phyloP scores from a whole-genome alignment of 1,139 yeast species.

The Citeromyces hawaiiensis region DNA sequence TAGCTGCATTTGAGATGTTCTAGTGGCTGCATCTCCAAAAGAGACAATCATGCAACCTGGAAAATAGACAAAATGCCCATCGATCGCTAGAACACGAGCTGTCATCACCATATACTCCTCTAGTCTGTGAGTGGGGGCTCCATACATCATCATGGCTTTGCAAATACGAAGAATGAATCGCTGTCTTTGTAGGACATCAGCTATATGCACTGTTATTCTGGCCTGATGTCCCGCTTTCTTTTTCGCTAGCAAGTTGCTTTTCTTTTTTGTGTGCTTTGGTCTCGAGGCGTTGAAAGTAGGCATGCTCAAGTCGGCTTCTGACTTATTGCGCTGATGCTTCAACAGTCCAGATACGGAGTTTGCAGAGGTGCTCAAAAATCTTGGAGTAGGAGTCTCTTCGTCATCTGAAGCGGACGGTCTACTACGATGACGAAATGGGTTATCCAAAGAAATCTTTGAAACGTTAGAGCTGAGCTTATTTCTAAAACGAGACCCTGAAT shows the following conservation, averaged over 20 bases:
- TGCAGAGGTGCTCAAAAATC: conserved; percentile 2
- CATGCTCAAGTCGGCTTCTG: conserved; percentile 4
- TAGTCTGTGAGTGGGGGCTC: conserved; percentile 90
- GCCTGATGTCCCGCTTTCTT: conserved; percentile 28
- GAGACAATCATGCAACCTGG: conserved; percentile 94
- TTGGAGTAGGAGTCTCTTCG: conserved; percentile 2
- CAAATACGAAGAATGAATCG: conserved; percentile 75
- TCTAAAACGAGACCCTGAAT: conserved; percentile 4
- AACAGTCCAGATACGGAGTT: conserved; percentile 3
- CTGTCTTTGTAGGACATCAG: conserved; percentile 77
- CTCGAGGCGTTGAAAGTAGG: conserved; percentile 6
- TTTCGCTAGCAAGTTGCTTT: conserved; percentile 7
- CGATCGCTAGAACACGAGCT: conserved; percentile 77
- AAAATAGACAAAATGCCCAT: conserved; percentile 79
- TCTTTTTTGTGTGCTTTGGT: conserved; percentile 4
- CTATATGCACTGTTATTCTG: conserved; percentile 80
- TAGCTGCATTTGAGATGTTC: conserved; percentile 86
- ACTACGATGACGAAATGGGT: neutral
- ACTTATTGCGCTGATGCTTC: neutral
- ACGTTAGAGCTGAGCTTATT: neutral
- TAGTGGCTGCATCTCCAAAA: conserved; percentile 84
- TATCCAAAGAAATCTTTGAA: neutral
- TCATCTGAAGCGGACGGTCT: neutral
- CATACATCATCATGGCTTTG: conserved; percentile 79
- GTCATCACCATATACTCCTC: conserved; percentile 91